These are phyloP conservation scores for Chlamydomonas eustigma DNA, from an alignment of 139 green algal genomes.

Conservation along the genomic window DNA sequence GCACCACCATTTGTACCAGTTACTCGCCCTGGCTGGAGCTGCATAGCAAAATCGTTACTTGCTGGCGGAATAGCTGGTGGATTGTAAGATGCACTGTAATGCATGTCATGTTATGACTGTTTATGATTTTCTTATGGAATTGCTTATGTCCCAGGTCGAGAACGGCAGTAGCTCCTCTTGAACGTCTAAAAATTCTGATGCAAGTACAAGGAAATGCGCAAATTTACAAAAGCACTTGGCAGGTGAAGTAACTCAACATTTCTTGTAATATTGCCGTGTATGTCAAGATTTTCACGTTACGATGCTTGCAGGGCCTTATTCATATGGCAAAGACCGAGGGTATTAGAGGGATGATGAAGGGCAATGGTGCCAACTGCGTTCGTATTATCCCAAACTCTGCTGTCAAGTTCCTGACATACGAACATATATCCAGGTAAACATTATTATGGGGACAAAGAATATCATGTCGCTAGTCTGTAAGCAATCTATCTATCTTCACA, in stretches of 20 bases:
- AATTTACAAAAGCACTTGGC: conserved; percentile 82
- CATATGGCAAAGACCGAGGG: conserved; percentile 84
- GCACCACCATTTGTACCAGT: neutral
- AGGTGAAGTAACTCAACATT: conserved; percentile 64
- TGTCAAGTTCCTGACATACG: conserved; percentile 97
- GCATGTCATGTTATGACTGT: neutral
- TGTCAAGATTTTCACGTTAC: no score
- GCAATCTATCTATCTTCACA: no score
- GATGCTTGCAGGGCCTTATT: conserved; percentile 66
- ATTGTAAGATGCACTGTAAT: conserved; percentile 62
- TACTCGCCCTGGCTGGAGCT: neutral
- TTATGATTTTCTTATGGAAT: neutral
- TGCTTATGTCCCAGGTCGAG: conserved; percentile 78
- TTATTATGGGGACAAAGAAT: no score
- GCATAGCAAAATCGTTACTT: conserved; percentile 74
- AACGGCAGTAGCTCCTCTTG: conserved; percentile 94
- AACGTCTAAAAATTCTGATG: conserved; percentile 98
- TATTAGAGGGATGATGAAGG: conserved; percentile 88
- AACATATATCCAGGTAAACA: conserved; percentile 84
- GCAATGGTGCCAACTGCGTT: conserved; percentile 97
- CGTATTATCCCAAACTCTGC: conserved; percentile 97
- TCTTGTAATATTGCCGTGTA: no score
- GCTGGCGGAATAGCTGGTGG: conserved; percentile 88
- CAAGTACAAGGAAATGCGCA: conserved; percentile 93
- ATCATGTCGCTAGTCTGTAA: no score